These are phyloP conservation scores for Scutellaria minor DNA, from an alignment of 257 asterid genomes.

Conservation along the genomic window DNA sequence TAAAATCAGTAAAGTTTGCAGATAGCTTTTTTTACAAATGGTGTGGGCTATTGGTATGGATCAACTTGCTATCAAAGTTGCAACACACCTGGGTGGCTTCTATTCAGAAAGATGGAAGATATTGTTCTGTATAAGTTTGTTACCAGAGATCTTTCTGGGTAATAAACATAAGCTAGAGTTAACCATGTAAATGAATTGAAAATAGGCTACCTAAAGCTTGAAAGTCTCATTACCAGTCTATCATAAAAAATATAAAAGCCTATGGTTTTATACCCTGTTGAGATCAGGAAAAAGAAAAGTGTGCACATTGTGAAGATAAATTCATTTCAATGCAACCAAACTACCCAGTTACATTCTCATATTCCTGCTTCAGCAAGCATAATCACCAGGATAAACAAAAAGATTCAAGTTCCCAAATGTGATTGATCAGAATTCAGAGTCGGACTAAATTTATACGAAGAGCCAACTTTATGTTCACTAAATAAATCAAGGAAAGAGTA, in stretches of 20 bases:
- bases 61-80: constrained; percentile 2
- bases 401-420: neutral
- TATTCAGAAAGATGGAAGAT: constrained; percentile 1
- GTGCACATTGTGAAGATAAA: constrained; percentile 1
- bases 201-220: neutral
- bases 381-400: neutral
- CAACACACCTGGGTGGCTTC: neutral
- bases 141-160: neutral
- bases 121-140: neutral
- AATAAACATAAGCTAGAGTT: neutral
- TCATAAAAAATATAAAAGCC: neutral
- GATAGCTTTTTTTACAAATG: neutral
- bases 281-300: neutral
- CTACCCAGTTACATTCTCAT: constrained; percentile 1
- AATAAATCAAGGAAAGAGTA: neutral
- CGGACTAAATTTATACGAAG: neutral
- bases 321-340: constrained; percentile 12
- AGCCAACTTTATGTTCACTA: constrained; percentile 15
- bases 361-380: constrained; percentile 6
- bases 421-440: constrained; percentile 1
- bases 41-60: neutral
- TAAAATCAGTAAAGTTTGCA: constrained; percentile 16
- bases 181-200: neutral
- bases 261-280: neutral
- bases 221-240: neutral